A percentile compares a stretch with the other conserved stretches of the same genome.
These are phyloP conservation scores for Lasiodiplodia sp. DNA, from an alignment of 2,329 filamentous ascomycete genomes.

Conservation along the genomic window DNA sequence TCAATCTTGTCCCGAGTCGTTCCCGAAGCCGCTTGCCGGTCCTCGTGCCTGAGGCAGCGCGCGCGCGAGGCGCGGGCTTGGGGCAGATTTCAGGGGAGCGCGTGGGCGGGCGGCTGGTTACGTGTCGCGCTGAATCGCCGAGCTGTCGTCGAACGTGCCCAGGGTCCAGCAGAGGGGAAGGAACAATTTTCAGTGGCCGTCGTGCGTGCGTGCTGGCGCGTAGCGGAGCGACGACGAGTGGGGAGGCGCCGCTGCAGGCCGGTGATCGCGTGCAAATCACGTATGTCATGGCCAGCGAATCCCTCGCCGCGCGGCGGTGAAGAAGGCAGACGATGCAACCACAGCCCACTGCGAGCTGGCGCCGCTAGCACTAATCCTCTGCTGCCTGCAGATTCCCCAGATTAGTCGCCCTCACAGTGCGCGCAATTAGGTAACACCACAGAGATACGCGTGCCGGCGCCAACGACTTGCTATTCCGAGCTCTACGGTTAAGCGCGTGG, in stretches of 20 bases:
- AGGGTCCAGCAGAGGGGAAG: constrained; percentile 17
- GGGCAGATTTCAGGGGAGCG: constrained; percentile 26
- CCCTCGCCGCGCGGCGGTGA: constrained; percentile 26
- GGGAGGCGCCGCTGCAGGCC: constrained; percentile 28
- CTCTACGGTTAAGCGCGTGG: constrained; percentile 15
- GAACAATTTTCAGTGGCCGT: constrained; percentile 5
- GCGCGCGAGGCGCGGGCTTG: neutral
- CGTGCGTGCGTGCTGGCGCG: constrained; percentile 20
- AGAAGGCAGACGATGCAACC: constrained; percentile 22
- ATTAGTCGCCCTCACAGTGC: neutral
- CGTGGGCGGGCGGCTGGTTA: constrained; percentile 5
- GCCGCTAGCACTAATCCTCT: constrained; percentile 15
- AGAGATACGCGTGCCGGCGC: constrained; percentile 5
- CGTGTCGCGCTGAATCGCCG: constrained; percentile 2
- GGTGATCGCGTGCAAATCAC: constrained; percentile 30
- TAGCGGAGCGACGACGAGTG: constrained; percentile 21
- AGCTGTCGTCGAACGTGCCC: constrained; percentile 1
- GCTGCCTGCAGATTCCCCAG: constrained; percentile 14
- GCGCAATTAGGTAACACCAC: constrained; percentile 20
- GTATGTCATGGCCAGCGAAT: constrained; percentile 28
- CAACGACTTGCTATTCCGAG: constrained; percentile 22
- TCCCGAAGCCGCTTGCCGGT: constrained; percentile 26
- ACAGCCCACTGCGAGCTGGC: constrained; percentile 17
- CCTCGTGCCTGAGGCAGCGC: constrained; percentile 4
- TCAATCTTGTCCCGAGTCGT: constrained; percentile 25